Evolutionary conservation across 1,284 basidiomycete species (phyloP).

Genomic region (Gomphus sp.): DNA sequence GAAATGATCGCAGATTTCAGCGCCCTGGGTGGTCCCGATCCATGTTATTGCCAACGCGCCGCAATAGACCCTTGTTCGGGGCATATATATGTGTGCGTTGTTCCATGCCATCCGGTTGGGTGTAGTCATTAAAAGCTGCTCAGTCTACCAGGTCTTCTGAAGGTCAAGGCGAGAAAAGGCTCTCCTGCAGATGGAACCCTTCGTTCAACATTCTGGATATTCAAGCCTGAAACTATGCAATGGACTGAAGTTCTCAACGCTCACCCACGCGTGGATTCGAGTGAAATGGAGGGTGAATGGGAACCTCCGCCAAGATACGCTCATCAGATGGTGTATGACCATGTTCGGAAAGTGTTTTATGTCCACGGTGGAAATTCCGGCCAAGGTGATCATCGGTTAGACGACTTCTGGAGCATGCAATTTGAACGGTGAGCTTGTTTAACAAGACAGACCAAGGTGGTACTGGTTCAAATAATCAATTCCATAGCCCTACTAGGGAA

Average conservation of each 20-base stretch:
- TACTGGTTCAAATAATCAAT: not conserved
- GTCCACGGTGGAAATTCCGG: constrained; percentile 69
- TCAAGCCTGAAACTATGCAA: not conserved
- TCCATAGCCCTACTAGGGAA: constrained; percentile 42
- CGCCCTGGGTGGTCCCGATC: constrained; percentile 48
- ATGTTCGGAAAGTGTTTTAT: constrained; percentile 42
- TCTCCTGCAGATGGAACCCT: constrained; percentile 2
- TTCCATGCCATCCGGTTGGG: not conserved
- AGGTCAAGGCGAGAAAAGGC: constrained; percentile 1
- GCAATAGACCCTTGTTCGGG: constrained; percentile 51
- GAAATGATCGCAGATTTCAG: constrained; percentile 57
- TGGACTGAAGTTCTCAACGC: not conserved
- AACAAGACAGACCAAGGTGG: not conserved
- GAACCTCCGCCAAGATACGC: constrained; percentile 55
- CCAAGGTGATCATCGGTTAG: constrained; percentile 35
- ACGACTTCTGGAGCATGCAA: constrained; percentile 71
- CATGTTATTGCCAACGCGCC: constrained; percentile 62
- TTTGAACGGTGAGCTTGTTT: constrained; percentile 42
- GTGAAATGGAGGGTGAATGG: constrained; percentile 18
- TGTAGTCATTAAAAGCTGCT: not conserved
- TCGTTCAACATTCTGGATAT: constrained; percentile 9
- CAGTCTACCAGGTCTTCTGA: constrained; percentile 8
- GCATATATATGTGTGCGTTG: constrained; percentile 64
- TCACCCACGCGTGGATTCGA: not conserved
- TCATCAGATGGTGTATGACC: constrained; percentile 68